These are phyloP conservation scores for Agaricus blazei DNA, from an alignment of 768 basidiomycete genomes.

Conservation along the genomic window DNA sequence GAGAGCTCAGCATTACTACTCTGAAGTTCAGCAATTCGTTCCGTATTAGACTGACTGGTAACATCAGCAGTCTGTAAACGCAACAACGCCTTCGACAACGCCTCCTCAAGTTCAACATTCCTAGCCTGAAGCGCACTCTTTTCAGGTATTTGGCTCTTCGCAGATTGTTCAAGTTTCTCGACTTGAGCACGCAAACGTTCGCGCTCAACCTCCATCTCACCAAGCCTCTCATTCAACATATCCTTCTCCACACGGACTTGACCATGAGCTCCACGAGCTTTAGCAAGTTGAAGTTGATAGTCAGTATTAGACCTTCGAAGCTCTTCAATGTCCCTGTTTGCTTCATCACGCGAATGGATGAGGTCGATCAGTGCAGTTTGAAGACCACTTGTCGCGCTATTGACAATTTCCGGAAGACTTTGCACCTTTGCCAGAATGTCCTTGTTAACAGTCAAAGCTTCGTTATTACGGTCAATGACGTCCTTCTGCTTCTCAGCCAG, in stretches of 20 bases:
- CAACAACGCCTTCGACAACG: slow-evolving; percentile 66
- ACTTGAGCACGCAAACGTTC: slow-evolving; percentile 53
- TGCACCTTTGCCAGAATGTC: slow-evolving; percentile 49
- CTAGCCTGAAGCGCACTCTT: slow-evolving; percentile 40
- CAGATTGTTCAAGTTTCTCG: slow-evolving; percentile 45
- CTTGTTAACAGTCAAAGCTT: slow-evolving; percentile 46
- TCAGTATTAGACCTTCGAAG: slow-evolving; percentile 64
- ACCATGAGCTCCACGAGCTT: slow-evolving; percentile 73
- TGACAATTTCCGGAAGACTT: slow-evolving; percentile 55
- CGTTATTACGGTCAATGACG: slow-evolving; percentile 41
- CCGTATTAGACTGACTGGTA: slow-evolving; percentile 51
- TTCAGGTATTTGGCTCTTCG: slow-evolving; percentile 40
- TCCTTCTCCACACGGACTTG: slow-evolving; percentile 84
- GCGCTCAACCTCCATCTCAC: slow-evolving; percentile 56
- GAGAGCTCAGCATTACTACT: slow-evolving; percentile 47
- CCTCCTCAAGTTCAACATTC: slow-evolving; percentile 64
- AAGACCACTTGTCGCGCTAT: slow-evolving; percentile 46
- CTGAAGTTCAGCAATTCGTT: slow-evolving; percentile 60
- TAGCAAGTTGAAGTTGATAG: slow-evolving; percentile 65
- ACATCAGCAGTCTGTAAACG: slow-evolving; percentile 73
- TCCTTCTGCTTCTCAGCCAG: slow-evolving; percentile 48
- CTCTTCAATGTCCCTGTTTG: slow-evolving; percentile 65
- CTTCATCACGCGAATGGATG: slow-evolving; percentile 46
- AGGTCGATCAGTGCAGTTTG: slow-evolving; percentile 63
- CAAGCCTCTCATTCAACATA: slow-evolving; percentile 56